phyloP scores from a whole-genome alignment of 768 basidiomycete species.

The Podaxis rugospora region DNA sequence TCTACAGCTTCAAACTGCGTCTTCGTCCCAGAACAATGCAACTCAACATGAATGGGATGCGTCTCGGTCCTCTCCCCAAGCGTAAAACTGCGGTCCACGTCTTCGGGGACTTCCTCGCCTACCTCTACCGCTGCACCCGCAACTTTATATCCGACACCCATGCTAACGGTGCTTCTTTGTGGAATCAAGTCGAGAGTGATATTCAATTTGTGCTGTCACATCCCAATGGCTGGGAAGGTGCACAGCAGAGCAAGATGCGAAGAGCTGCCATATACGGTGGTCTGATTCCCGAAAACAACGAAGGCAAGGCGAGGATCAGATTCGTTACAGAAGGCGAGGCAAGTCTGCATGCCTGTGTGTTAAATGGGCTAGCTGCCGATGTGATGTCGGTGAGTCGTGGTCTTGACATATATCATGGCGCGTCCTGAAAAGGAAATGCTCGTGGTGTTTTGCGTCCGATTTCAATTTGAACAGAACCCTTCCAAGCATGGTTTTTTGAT shows the following conservation, averaged over 20 bases:
- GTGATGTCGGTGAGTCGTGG: slow-evolving; percentile 57
- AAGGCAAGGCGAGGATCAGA: slow-evolving; percentile 66
- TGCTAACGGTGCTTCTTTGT: slow-evolving; percentile 65
- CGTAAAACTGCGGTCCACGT: slow-evolving; percentile 67
- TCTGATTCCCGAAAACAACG: slow-evolving; percentile 72
- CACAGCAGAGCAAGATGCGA: slow-evolving; percentile 76
- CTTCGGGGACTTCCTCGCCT: slow-evolving; percentile 75
- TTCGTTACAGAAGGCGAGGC: slow-evolving; percentile 86
- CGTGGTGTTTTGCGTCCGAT: background rate
- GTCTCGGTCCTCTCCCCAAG: slow-evolving; percentile 62
- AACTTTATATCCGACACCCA: slow-evolving; percentile 80
- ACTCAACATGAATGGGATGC: slow-evolving; percentile 82
- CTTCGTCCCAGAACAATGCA: slow-evolving; percentile 75
- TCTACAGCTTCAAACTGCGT: slow-evolving; percentile 70
- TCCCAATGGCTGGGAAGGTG: slow-evolving; percentile 81
- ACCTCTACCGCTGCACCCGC: slow-evolving; percentile 69
- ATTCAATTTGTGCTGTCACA: slow-evolving; percentile 75
- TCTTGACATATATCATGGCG: background rate
- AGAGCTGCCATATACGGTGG: slow-evolving; percentile 66
- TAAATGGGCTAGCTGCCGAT: slow-evolving; percentile 74
- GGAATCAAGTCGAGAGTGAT: slow-evolving; percentile 66
- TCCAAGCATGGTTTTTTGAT: slow-evolving; percentile 77
- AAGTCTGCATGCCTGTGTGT: slow-evolving; percentile 75
- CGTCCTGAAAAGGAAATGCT: background rate
- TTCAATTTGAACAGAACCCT: slow-evolving; percentile 43